Conservation (phyloP, 208 protist genomes). For the Acanthamoeba triangularis region DNA sequence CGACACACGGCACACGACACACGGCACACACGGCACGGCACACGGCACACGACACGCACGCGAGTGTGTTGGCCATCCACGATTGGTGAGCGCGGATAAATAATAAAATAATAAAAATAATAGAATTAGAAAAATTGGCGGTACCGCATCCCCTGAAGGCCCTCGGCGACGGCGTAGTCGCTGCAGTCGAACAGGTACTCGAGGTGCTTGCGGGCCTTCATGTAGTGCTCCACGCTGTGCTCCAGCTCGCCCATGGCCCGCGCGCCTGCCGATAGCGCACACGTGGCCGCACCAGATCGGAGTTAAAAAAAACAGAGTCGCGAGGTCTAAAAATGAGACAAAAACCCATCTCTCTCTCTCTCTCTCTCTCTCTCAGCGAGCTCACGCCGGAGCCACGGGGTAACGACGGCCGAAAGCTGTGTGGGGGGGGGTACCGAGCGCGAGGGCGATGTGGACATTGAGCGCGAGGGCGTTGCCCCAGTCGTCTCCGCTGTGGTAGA, state of each 20-base stretch:
- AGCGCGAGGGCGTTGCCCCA: not conserved
- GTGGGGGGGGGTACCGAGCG: too few relatives aligned
- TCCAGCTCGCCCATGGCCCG: conserved; percentile 10
- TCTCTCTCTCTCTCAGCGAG: not conserved
- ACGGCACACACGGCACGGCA: too few relatives aligned
- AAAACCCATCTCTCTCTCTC: too few relatives aligned
- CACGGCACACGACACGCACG: too few relatives aligned
- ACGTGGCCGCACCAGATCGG: not conserved
- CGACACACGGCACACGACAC: too few relatives aligned
- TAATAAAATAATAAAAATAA: too few relatives aligned
- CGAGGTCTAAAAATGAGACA: too few relatives aligned
- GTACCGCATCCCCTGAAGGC: conserved; percentile 5
- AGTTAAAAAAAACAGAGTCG: not conserved
- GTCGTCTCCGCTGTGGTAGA: not conserved
- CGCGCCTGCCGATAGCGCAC: not conserved
- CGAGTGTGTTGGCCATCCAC: too few relatives aligned
- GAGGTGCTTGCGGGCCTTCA: conserved; percentile 7
- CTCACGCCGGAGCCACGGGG: not conserved
- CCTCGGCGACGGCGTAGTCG: conserved; percentile 33
- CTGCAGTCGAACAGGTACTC: conserved; percentile 11
- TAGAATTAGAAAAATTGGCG: too few relatives aligned
- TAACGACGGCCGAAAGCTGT: not conserved
- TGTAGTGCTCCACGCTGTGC: conserved; percentile 30
- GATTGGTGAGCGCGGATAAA: too few relatives aligned
- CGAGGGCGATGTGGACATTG: conserved; percentile 14